These are phyloP conservation scores for Rhododendron molle DNA, from an alignment of 148 eudicot genomes.

Conservation along the genomic window DNA sequence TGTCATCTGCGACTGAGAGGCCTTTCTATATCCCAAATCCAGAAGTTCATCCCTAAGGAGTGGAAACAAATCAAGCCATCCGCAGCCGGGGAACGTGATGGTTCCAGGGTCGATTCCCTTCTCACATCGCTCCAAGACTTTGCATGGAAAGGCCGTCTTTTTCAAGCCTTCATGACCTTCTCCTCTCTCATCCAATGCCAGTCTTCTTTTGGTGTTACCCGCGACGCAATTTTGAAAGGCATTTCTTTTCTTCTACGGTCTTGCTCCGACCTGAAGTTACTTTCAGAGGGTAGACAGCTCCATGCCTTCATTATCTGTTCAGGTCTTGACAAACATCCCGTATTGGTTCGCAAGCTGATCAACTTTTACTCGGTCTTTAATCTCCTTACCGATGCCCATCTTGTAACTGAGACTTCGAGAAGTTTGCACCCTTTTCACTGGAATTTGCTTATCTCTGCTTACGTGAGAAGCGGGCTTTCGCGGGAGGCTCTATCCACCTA, in stretches of 20 bases:
- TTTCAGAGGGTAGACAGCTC: slow-evolving; percentile 59
- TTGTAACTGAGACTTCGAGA: slow-evolving; percentile 41
- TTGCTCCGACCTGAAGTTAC: slow-evolving; percentile 42
- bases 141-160: slow-evolving; percentile 44
- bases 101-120: slow-evolving; percentile 48
- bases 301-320: slow-evolving; percentile 48
- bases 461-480: slow-evolving; percentile 42
- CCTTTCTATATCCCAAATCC: slow-evolving; percentile 30
- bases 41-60: slow-evolving; percentile 41
- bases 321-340: slow-evolving; percentile 45
- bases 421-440: slow-evolving; percentile 54
- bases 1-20: slow-evolving; percentile 24
- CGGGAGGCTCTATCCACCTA: slow-evolving; percentile 51
- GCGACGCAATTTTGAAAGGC: slow-evolving; percentile 38
- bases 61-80: slow-evolving; percentile 36
- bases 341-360: slow-evolving; percentile 53
- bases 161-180: slow-evolving; percentile 51
- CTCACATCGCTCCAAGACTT: slow-evolving; percentile 47
- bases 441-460: slow-evolving; percentile 74
- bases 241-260: slow-evolving; percentile 48
- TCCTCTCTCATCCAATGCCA: slow-evolving; percentile 37
- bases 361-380: slow-evolving; percentile 49
- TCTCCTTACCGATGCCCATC: slow-evolving; percentile 51
- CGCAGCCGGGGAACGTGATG: slow-evolving; percentile 12
- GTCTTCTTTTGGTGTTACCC: slow-evolving; percentile 24